These are phyloP conservation scores for Lasiodiplodia citricola DNA, from an alignment of 2,329 filamentous ascomycete species.

Conservation along the genomic window DNA sequence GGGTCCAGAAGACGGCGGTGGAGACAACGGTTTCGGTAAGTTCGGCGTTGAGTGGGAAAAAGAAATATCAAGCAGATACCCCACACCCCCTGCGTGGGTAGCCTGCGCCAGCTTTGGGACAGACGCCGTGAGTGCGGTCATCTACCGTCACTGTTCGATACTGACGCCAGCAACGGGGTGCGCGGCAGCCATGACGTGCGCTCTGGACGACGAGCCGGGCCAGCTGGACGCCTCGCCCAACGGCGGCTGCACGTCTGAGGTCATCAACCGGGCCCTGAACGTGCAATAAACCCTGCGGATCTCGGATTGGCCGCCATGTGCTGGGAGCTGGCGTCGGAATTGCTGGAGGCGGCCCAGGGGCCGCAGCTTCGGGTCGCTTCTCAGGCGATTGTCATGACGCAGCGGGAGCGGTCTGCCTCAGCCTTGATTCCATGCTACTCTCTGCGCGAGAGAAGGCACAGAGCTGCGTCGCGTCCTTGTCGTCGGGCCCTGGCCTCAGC, in stretches of 20 bases:
- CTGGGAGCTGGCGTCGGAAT: not conserved
- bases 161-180: not conserved
- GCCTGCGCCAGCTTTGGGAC: not conserved
- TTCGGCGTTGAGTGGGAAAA: slow-evolving; percentile 8
- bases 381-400: slow-evolving; percentile 3
- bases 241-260: slow-evolving; percentile 12
- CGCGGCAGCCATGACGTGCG: slow-evolving; percentile 1
- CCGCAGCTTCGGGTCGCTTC: slow-evolving; percentile 1
- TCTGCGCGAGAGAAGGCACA: not conserved
- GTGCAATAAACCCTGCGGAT: not conserved
- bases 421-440: not conserved
- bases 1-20: not conserved
- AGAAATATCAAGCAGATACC: slow-evolving; percentile 3
- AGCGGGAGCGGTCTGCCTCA: not conserved
- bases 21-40: slow-evolving; percentile 12
- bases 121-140: not conserved
- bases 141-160: no score
- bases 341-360: not conserved
- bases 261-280: not conserved
- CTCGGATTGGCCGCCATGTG: not conserved
- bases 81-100: slow-evolving; percentile 3
- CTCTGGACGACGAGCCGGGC: not conserved
- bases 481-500: not conserved
- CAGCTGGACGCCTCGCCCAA: not conserved
- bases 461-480: not conserved